Percentiles rank a stretch among this genome's conserved stretches.
These are phyloP conservation scores for Periconia sp. DNA, from an alignment of 2,329 filamentous ascomycete genomes.

Conservation along the genomic window DNA sequence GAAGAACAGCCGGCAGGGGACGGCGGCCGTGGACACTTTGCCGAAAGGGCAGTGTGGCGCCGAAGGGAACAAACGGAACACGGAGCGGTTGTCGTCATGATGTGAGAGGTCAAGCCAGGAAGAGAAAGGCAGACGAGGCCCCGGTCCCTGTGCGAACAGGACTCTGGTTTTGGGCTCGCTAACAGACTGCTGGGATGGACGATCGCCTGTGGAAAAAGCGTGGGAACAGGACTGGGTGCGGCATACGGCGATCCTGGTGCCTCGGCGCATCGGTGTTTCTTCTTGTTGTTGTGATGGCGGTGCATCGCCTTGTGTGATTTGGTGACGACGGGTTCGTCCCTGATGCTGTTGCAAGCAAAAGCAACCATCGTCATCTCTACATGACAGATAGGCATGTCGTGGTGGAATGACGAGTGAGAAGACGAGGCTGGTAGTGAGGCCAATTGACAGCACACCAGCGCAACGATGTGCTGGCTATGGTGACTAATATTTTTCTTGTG, in stretches of 20 bases:
- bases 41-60: constrained; percentile 22
- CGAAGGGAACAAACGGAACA: constrained; percentile 8
- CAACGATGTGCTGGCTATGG: background rate
- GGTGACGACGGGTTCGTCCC: background rate
- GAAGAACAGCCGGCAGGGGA: background rate
- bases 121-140: constrained; percentile 10
- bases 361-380: no score
- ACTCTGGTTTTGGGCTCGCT: constrained; percentile 26
- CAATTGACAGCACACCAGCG: no score
- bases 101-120: constrained; percentile 10
- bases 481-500: no score
- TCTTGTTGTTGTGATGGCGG: background rate
- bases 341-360: no score
- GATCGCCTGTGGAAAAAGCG: constrained; percentile 8
- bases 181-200: constrained; percentile 20
- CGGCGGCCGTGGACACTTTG: constrained; percentile 8
- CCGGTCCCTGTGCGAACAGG: constrained; percentile 22
- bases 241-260: constrained; percentile 1
- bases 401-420: no score
- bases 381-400: no score
- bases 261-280: constrained; percentile 6
- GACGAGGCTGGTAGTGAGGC: no score
- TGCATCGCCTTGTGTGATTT: background rate
- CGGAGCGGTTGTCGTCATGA: constrained; percentile 33
- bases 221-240: constrained; percentile 1